Evolutionary conservation across 768 basidiomycete species (phyloP).

Genomic region (Cystobasidium onofrii): DNA sequence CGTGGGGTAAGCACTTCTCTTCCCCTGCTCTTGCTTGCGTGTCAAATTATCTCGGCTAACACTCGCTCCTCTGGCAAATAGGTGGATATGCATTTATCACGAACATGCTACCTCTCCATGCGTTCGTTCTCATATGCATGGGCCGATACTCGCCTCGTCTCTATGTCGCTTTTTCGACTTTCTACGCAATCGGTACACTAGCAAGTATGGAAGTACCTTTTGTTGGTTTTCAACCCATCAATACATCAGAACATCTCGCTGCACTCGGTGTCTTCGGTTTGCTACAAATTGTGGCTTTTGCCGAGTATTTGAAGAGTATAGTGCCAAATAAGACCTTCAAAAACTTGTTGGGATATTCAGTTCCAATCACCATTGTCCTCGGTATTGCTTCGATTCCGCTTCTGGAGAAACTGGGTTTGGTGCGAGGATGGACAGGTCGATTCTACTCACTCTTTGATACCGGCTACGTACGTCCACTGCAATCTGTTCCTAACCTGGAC

Average conservation of each 20-base stretch:
- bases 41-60: neutral
- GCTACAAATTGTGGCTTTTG: conserved; percentile 89
- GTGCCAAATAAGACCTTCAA: conserved; percentile 89
- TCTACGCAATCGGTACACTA: conserved; percentile 96
- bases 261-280: conserved; percentile 94
- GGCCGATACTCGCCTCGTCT: conserved; percentile 84
- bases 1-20: conserved; percentile 65
- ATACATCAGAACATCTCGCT: conserved; percentile 97
- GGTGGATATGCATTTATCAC: conserved; percentile 99
- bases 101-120: conserved; percentile 98
- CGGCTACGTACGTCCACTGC: conserved; percentile 60
- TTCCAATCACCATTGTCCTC: conserved; percentile 60
- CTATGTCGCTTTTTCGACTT: conserved; percentile 90
- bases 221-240: conserved; percentile 96
- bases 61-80: conserved; percentile 41
- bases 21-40: neutral
- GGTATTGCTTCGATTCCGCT: conserved; percentile 65
- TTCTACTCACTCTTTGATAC: conserved; percentile 99
- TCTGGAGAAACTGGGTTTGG: conserved; percentile 86
- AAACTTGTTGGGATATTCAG: conserved; percentile 61
- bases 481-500: neutral
- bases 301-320: conserved; percentile 76
- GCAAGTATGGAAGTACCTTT: conserved; percentile 99
- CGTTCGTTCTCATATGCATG: conserved; percentile 90
- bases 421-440: conserved; percentile 98